Conservation (phyloP, 139 green algal species). For the Deuterostichococcus epilithicus region DNA sequence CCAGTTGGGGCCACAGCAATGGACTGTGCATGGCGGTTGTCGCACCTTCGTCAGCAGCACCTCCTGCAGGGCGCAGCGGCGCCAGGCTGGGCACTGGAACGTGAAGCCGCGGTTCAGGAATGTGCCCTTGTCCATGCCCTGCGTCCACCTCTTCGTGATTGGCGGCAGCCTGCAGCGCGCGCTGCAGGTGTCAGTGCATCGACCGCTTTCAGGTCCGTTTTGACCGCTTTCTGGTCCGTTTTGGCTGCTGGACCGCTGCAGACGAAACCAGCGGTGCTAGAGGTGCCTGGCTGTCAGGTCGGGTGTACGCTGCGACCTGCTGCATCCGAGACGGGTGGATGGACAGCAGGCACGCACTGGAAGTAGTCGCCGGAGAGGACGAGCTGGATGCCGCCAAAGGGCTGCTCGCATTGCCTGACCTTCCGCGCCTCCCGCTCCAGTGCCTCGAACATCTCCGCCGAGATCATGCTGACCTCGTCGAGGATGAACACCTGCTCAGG, state of each 20-base stretch:
- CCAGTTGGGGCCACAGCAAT: neutral
- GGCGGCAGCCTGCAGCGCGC: conserved; percentile 30
- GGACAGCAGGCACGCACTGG: conserved; percentile 41
- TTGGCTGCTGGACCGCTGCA: no score
- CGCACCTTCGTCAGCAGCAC: conserved; percentile 56
- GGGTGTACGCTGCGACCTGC: no score
- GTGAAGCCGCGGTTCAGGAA: conserved; percentile 66
- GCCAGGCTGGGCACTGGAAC: conserved; percentile 64
- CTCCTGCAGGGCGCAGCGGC: conserved; percentile 31
- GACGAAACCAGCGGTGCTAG: no score
- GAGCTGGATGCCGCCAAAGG: conserved; percentile 64
- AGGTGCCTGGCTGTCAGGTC: no score
- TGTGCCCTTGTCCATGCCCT: conserved; percentile 9
- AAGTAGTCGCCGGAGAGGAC: conserved; percentile 67
- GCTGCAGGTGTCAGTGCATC: neutral
- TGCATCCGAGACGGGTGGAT: no score
- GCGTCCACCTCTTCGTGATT: conserved; percentile 29
- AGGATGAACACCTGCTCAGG: conserved; percentile 42
- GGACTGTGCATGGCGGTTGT: no score
- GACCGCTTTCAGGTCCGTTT: neutral
- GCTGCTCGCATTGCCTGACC: conserved; percentile 14
- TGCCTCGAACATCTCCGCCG: conserved; percentile 48
- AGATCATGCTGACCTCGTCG: conserved; percentile 65
- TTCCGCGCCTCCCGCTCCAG: conserved; percentile 30
- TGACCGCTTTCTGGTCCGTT: no score